Conservation (phyloP, 805 yeast genomes). For the Cyberlindnera xylosilytica region DNA sequence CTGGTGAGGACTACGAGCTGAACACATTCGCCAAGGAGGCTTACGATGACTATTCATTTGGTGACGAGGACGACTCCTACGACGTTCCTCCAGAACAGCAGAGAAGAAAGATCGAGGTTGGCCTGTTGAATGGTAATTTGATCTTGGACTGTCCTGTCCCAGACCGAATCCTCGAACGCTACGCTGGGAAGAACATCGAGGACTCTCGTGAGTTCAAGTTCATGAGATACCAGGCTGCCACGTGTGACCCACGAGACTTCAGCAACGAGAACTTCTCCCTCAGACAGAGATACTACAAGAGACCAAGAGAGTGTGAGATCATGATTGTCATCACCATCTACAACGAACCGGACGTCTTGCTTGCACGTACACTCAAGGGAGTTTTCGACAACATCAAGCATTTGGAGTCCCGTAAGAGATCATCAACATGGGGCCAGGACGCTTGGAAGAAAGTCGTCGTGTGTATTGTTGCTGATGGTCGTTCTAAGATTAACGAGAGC, state of each 20-base stretch:
- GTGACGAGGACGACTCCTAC: constrained; percentile 43
- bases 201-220: constrained; percentile 64
- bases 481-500: constrained; percentile 75
- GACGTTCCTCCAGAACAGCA: constrained; percentile 43
- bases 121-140: constrained; percentile 61
- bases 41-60: constrained; percentile 17
- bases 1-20: constrained; percentile 28
- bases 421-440: constrained; percentile 88
- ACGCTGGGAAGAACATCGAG: constrained; percentile 39
- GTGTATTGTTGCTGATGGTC: constrained; percentile 87
- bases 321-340: constrained; percentile 86
- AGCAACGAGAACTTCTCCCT: constrained; percentile 62
- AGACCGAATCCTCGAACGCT: constrained; percentile 56
- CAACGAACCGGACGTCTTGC: constrained; percentile 78
- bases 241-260: constrained; percentile 84
- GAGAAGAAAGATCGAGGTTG: constrained; percentile 30
- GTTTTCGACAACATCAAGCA: constrained; percentile 83
- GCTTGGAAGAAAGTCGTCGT: constrained; percentile 95
- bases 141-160: constrained; percentile 89
- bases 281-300: constrained; percentile 74
- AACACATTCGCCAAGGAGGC: constrained; percentile 23
- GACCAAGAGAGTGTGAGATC: constrained; percentile 80
- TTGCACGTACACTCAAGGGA: constrained; percentile 87
- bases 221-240: constrained; percentile 92
- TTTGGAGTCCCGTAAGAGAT: constrained; percentile 59